Evolutionary conservation across 208 protist genomes (phyloP).

Genomic region (Leishmania tarentolae): DNA sequence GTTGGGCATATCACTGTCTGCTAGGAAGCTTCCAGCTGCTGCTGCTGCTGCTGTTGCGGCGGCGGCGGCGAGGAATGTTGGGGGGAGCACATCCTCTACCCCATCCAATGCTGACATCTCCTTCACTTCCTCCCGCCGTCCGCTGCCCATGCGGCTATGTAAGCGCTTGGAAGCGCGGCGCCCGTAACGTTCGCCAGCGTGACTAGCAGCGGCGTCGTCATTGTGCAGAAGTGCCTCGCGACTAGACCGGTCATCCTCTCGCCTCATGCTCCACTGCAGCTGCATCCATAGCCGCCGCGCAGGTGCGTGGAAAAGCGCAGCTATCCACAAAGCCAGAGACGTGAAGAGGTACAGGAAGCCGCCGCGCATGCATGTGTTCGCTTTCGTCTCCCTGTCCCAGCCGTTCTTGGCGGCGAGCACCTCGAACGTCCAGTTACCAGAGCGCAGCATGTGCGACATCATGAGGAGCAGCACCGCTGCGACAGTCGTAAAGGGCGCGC

Average conservation of each 20-base stretch:
- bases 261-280: conserved; percentile 13
- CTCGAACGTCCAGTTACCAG: conserved; percentile 66
- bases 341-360: conserved; percentile 56
- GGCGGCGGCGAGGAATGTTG: background rate
- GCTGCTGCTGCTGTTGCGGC: background rate
- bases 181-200: background rate
- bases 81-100: conserved; percentile 1
- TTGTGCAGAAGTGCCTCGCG: conserved; percentile 3
- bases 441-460: conserved; percentile 40
- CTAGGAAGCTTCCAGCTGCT: background rate
- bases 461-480: conserved; percentile 41
- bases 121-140: background rate
- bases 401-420: conserved; percentile 57
- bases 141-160: background rate
- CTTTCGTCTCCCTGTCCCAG: conserved; percentile 65
- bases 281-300: conserved; percentile 15
- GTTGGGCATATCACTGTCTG: background rate
- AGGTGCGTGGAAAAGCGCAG: conserved; percentile 18
- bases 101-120: conserved; percentile 29
- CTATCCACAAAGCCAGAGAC: conserved; percentile 34
- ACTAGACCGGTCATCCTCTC: conserved; percentile 4
- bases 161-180: background rate
- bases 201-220: no score
- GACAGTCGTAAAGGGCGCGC: conserved; percentile 38
- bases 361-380: conserved; percentile 45